Percentiles rank a stretch among this genome's conserved stretches.
Conservation (phyloP, 306 rosid species). For the Corylus heterophylla region DNA sequence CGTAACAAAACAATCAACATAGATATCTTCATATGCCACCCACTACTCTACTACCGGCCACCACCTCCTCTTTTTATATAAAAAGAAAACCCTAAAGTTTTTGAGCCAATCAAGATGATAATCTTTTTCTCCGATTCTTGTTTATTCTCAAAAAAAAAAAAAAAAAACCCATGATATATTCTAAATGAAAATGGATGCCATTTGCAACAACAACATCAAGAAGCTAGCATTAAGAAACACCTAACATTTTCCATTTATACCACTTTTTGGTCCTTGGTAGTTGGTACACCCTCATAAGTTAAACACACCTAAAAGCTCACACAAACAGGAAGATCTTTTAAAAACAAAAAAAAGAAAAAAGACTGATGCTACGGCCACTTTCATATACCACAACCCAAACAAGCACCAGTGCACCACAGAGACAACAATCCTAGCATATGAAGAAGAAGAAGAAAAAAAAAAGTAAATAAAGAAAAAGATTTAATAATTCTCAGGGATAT, state of each 20-base stretch:
- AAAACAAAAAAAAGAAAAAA: background rate
- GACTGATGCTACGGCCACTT: slow-evolving; percentile 36
- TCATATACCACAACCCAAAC: slow-evolving; percentile 43
- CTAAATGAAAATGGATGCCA: background rate
- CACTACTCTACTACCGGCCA: slow-evolving; percentile 30
- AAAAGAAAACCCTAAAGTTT: slow-evolving; percentile 27
- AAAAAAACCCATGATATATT: background rate
- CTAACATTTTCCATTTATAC: slow-evolving; percentile 27
- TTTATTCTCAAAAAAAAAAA: background rate
- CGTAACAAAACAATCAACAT: slow-evolving; percentile 39
- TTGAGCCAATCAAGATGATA: slow-evolving; percentile 27
- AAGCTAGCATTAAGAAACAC: slow-evolving; percentile 25
- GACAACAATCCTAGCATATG: slow-evolving; percentile 30
- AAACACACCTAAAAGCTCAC: slow-evolving; percentile 46
- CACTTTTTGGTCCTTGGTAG: slow-evolving; percentile 33
- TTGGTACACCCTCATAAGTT: slow-evolving; percentile 36
- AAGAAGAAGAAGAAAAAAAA: background rate
- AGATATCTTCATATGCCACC: slow-evolving; percentile 38
- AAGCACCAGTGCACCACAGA: slow-evolving; percentile 13
- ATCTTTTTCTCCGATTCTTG: slow-evolving; percentile 23
- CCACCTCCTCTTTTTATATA: slow-evolving; percentile 5
- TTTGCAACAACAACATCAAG: slow-evolving; percentile 10
- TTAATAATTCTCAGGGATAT: slow-evolving; percentile 44
- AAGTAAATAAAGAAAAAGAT: slow-evolving; percentile 6
- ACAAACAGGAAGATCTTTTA: slow-evolving; percentile 11